Base-by-base conservation (phyloP, 768 basidiomycete species). In the Calvatia gigantea region DNA sequence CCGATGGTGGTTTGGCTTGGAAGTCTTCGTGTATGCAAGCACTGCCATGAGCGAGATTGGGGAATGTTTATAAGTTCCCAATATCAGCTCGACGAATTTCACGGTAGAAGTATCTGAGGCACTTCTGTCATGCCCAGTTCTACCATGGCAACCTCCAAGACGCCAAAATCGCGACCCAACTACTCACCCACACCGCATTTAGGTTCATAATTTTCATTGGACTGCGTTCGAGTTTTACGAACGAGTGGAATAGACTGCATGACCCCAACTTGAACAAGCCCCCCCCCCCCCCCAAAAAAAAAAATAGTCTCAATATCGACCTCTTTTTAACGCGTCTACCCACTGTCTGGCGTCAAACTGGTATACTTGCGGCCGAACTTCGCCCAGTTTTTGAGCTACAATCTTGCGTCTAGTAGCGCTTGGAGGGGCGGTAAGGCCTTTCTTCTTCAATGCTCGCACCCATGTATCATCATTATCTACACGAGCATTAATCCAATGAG, bases 401-500 rank as follows among this genome's bases (percentile, higher is more conserved):
- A 47, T 12, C 38, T 57, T 57, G 14, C 49, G 56, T 23, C 44
- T 43, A 14, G 39, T n/a, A 35, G 39, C 17, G 3, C 31, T 35
- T 4, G 49, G 42, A n/a, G 49, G 33, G 12, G 14, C 15, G 4
- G 12, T n/a, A 23, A 32, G 51, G 6, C 25, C 23, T 29, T 47
- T 51, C 12, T 39, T 51, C 33, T 27, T n/a, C 35, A 41, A 23
- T 17, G 49, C 49, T 37, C 49, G 49, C 28, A 28, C 41, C 56
- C 56, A 57, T 5, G 51, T 51, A 27, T 57, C 56, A 8, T 32
- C 25, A 15, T 19, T 29, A 32, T 21, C 15, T 6, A 28, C 15
- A 27, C 38, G 54, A 11, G 19, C 46, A 32, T 62, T 57, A 11
- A 63, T 59, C 61, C 64, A 64, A 2, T 47, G 33, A 3, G 62